Evolutionary conservation across 2,329 filamentous ascomycete genomes (phyloP).

Genomic region (Emergomyces pasteurianus): DNA sequence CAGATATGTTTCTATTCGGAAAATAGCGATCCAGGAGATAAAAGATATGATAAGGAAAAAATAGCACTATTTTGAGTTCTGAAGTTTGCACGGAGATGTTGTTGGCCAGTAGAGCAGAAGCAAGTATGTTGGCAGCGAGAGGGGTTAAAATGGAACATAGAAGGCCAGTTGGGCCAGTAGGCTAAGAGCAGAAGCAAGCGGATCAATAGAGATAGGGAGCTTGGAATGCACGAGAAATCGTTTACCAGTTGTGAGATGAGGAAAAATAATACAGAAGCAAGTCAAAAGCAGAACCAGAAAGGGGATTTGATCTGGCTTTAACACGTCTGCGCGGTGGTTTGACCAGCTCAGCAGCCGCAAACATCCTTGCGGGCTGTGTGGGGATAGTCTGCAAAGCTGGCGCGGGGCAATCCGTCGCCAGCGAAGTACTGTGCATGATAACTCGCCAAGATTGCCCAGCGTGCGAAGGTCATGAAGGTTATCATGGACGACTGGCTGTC

Average conservation of each 20-base stretch:
- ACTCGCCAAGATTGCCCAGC: not conserved
- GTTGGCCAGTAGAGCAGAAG: not conserved
- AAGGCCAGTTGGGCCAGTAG: not conserved
- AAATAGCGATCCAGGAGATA: not conserved
- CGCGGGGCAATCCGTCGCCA: not conserved
- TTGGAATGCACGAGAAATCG: not conserved
- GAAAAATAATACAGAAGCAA: conserved; percentile 3
- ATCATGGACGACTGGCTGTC: not conserved
- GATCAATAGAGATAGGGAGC: not conserved
- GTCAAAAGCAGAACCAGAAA: conserved; percentile 2
- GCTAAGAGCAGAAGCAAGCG: not conserved
- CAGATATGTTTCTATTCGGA: conserved; percentile 1
- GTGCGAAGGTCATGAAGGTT: not conserved
- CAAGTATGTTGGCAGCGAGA: conserved; percentile 11
- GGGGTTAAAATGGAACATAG: conserved; percentile 10
- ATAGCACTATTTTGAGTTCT: conserved; percentile 1
- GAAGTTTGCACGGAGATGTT: not conserved
- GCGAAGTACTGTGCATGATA: not conserved
- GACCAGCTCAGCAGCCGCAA: conserved; percentile 2
- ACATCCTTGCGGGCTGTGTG: conserved; percentile 1
- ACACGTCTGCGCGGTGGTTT: conserved; percentile 3
- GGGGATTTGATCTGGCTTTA: conserved; percentile 10
- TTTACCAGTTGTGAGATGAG: not conserved
- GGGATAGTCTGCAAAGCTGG: not conserved
- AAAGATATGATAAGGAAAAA: conserved; percentile 7